Conservation (phyloP, 345 rosid genomes). For the Euphorbia lathyris region DNA sequence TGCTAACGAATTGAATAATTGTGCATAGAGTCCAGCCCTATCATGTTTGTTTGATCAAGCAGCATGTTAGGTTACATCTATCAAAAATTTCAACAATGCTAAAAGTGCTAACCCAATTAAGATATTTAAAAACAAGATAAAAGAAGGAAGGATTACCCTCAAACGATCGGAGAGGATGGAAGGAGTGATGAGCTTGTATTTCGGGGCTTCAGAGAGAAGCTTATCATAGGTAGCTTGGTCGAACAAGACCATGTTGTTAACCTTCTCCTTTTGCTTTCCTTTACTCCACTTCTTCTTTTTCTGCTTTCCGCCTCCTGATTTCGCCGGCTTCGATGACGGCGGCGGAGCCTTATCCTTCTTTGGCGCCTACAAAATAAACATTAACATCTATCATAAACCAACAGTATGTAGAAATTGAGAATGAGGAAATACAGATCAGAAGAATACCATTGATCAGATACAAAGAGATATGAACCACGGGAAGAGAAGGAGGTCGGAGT, state of each 20-base stretch:
- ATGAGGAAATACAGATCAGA: not conserved
- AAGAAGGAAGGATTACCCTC: slow-evolving; percentile 12
- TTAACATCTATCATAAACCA: not conserved
- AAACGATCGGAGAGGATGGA: slow-evolving; percentile 32
- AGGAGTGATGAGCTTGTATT: slow-evolving; percentile 34
- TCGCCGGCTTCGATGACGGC: slow-evolving; percentile 52
- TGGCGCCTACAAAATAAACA: slow-evolving; percentile 33
- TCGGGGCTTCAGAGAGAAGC: slow-evolving; percentile 29
- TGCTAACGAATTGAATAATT: too few species aligned
- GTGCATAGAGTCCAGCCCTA: not conserved
- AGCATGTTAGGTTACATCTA: not conserved
- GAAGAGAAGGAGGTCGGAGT: not conserved
- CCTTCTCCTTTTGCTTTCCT: slow-evolving; percentile 37
- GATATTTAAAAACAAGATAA: not conserved
- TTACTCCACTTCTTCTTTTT: slow-evolving; percentile 51
- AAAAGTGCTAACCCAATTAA: not conserved
- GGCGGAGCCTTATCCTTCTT: slow-evolving; percentile 56
- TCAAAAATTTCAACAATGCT: not conserved
- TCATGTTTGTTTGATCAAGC: not conserved
- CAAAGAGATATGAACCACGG: not conserved
- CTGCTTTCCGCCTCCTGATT: slow-evolving; percentile 55
- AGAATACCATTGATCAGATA: not conserved
- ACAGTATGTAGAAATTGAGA: not conserved
- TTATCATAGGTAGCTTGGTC: slow-evolving; percentile 33
- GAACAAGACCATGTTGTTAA: slow-evolving; percentile 32